Percentiles rank a stretch among this genome's conserved stretches.
phyloP scores from a whole-genome alignment of 768 basidiomycete species.

The Serendipita sp. region DNA sequence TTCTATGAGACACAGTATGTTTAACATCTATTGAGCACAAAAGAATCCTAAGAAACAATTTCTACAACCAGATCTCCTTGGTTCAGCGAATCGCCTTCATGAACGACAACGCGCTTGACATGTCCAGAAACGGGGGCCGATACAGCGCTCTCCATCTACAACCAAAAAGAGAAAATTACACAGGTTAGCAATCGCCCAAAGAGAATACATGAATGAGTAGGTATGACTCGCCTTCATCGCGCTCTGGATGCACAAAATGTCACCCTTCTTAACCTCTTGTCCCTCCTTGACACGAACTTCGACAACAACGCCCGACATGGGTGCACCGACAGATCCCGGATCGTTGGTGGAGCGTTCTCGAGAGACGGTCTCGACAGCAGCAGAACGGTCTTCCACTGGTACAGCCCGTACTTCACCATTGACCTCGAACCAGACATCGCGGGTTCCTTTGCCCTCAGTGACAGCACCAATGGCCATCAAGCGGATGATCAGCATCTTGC shows the following conservation, averaged over 20 bases:
- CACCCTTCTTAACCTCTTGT: slow-evolving; percentile 94
- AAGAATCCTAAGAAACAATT: slow-evolving; percentile 43
- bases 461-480: slow-evolving; percentile 91
- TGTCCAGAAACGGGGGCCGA: slow-evolving; percentile 94
- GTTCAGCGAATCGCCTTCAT: slow-evolving; percentile 87
- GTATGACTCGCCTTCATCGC: slow-evolving; percentile 73
- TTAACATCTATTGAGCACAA: too few species aligned
- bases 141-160: slow-evolving; percentile 92
- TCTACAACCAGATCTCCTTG: slow-evolving; percentile 86
- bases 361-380: slow-evolving; percentile 85
- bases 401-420: slow-evolving; percentile 95
- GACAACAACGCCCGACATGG: slow-evolving; percentile 96
- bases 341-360: slow-evolving; percentile 88
- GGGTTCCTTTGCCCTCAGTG: slow-evolving; percentile 75
- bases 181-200: neutral
- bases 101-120: slow-evolving; percentile 82
- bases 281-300: slow-evolving; percentile 97
- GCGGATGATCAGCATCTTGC: slow-evolving; percentile 91
- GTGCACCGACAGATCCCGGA: slow-evolving; percentile 93
- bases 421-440: slow-evolving; percentile 97
- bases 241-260: slow-evolving; percentile 85
- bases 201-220: neutral
- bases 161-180: slow-evolving; percentile 2
- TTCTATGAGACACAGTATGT: too few species aligned
- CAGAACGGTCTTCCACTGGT: slow-evolving; percentile 89